phyloP scores from a whole-genome alignment of 305 asterid genomes.

The Coffea humblotiana region DNA sequence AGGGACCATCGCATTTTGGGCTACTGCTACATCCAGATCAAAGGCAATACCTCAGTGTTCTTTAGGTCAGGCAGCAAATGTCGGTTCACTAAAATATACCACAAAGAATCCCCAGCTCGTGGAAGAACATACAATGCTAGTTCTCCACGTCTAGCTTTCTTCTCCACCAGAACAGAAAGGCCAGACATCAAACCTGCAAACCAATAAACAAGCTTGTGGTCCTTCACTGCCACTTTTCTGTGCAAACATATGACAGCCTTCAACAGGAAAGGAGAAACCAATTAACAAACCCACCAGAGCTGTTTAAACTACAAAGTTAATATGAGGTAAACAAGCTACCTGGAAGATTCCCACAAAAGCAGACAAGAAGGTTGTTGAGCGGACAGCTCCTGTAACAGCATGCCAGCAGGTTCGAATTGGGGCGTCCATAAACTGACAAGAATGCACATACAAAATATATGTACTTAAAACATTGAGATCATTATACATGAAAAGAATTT shows the following conservation, averaged over 20 bases:
- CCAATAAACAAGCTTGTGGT: constrained; percentile 96
- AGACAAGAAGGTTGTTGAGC: constrained; percentile 91
- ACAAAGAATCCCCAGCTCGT: constrained; percentile 93
- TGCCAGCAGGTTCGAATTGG: constrained; percentile 85
- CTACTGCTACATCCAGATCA: not conserved
- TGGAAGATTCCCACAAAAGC: constrained; percentile 96
- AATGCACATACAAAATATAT: constrained; percentile 13
- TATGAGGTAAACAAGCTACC: constrained; percentile 43
- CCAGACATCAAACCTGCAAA: constrained; percentile 87
- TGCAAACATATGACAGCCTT: constrained; percentile 91
- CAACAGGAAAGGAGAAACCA: constrained; percentile 33
- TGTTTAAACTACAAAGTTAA: constrained; percentile 21
- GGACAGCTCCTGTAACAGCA: constrained; percentile 86
- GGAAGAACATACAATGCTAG: constrained; percentile 96
- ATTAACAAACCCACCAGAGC: constrained; percentile 31
- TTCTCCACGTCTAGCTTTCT: constrained; percentile 95
- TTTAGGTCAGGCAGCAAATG: constrained; percentile 79
- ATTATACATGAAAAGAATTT: not conserved
- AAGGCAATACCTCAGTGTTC: constrained; percentile 80
- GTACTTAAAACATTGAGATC: not conserved
- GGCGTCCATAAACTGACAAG: constrained; percentile 81
- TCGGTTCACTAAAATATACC: constrained; percentile 93
- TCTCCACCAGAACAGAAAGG: constrained; percentile 86
- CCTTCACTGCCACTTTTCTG: constrained; percentile 81
- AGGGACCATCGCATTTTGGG: not conserved